A percentile compares a stretch with the other conserved stretches of the same genome.
Evolutionary conservation across 345 rosid genomes (phyloP).

Genomic region (Salix exigua): DNA sequence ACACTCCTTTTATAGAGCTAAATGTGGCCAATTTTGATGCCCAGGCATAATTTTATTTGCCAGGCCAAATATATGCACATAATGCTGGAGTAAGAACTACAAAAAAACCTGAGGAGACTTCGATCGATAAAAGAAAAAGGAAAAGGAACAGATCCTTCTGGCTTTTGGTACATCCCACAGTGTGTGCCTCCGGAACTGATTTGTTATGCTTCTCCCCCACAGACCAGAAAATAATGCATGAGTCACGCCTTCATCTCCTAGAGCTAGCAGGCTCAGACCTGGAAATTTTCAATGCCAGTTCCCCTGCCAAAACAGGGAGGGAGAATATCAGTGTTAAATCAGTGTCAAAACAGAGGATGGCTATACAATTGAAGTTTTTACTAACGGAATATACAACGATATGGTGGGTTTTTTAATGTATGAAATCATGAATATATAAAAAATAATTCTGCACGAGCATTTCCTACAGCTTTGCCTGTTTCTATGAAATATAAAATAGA

Average conservation of each 20-base stretch:
- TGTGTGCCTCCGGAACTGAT: not conserved
- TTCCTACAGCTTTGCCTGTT: not conserved
- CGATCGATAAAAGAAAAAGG: not conserved
- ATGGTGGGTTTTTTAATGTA: not conserved
- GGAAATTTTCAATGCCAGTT: constrained; percentile 9
- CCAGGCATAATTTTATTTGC: constrained; percentile 15
- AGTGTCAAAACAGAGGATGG: not conserved
- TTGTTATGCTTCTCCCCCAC: constrained; percentile 8
- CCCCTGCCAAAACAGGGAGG: constrained; percentile 2
- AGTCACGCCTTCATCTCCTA: not conserved
- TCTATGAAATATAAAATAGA: not conserved
- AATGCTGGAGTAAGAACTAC: constrained; percentile 7
- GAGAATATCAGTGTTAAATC: not conserved
- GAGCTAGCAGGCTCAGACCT: not conserved
- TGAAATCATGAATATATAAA: not conserved
- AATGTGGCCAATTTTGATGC: not conserved
- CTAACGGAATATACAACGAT: not conserved
- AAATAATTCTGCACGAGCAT: not conserved
- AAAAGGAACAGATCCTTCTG: not conserved
- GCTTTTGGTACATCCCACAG: constrained; percentile 6
- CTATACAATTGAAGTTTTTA: not conserved
- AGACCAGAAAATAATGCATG: constrained; percentile 5
- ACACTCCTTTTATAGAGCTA: not conserved
- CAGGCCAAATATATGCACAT: constrained; percentile 26
- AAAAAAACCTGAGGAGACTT: not conserved